Evolutionary conservation across 2,329 filamentous ascomycete genomes (phyloP).

Genomic region (Waltergamsia citrina): DNA sequence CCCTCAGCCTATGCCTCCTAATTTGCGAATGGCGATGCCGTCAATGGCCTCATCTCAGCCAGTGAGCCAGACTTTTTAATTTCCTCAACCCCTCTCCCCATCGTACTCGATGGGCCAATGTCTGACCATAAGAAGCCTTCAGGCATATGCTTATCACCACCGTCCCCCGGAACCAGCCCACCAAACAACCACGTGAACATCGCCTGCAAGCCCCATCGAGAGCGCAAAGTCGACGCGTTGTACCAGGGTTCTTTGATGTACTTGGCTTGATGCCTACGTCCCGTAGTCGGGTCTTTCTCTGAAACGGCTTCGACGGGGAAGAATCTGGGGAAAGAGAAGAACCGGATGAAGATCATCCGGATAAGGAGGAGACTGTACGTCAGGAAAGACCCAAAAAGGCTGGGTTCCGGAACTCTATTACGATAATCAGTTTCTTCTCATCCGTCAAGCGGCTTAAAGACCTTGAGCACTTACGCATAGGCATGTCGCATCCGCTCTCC

Average conservation of each 20-base stretch:
- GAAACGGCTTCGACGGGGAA: slow-evolving; percentile 26
- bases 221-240: slow-evolving; percentile 47
- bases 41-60: background rate
- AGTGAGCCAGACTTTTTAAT: slow-evolving; percentile 17
- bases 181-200: slow-evolving; percentile 34
- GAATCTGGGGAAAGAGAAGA: slow-evolving; percentile 51
- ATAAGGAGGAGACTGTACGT: slow-evolving; percentile 37
- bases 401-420: slow-evolving; percentile 32
- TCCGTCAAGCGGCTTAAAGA: background rate
- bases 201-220: slow-evolving; percentile 50
- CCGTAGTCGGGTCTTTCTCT: slow-evolving; percentile 41
- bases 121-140: slow-evolving; percentile 47
- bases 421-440: slow-evolving; percentile 7
- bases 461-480: slow-evolving; percentile 50
- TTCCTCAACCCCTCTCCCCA: slow-evolving; percentile 41
- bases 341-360: slow-evolving; percentile 46
- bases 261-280: slow-evolving; percentile 35
- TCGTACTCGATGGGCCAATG: slow-evolving; percentile 49
- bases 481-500: slow-evolving; percentile 53
- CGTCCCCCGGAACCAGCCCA: slow-evolving; percentile 34
- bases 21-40: slow-evolving; percentile 1
- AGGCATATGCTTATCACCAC: slow-evolving; percentile 26
- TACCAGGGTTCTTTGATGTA: slow-evolving; percentile 61
- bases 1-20: background rate
- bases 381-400: slow-evolving; percentile 21